Evolutionary conservation across 2,329 filamentous ascomycete species (phyloP).

Genomic region (Pseudopithomyces chartarum): DNA sequence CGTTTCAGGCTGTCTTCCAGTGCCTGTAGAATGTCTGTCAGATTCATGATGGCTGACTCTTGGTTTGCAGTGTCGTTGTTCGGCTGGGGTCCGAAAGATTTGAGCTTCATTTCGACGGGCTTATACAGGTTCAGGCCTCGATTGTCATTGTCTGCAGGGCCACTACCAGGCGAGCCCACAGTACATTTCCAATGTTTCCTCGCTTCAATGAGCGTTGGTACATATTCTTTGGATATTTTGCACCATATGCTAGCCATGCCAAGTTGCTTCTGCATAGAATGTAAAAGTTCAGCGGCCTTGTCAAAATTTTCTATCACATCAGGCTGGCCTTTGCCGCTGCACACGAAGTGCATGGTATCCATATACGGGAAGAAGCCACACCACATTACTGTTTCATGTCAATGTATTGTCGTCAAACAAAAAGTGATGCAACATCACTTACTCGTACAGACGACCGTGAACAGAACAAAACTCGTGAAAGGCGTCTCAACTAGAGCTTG

Average conservation of each 20-base stretch:
- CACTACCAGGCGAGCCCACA: neutral
- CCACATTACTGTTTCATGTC: slow-evolving; percentile 59
- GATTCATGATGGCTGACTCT: neutral
- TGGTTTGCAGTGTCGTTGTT: neutral
- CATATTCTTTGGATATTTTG: neutral
- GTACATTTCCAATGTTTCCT: slow-evolving; percentile 54
- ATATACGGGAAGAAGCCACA: slow-evolving; percentile 70
- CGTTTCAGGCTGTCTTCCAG: neutral
- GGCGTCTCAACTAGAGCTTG: slow-evolving; percentile 70
- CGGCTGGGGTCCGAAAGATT: neutral
- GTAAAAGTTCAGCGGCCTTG: neutral
- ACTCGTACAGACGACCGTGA: slow-evolving; percentile 67
- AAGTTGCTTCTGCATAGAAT: neutral
- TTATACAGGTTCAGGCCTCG: neutral
- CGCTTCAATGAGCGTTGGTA: neutral
- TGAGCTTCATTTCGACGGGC: neutral
- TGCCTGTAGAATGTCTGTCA: neutral
- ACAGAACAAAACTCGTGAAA: slow-evolving; percentile 69
- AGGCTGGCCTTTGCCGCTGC: slow-evolving; percentile 18
- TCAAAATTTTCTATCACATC: neutral
- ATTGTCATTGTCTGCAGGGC: neutral
- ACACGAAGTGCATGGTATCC: slow-evolving; percentile 64
- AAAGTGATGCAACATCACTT: slow-evolving; percentile 12
- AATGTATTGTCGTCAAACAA: slow-evolving; percentile 3
- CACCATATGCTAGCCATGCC: neutral